Percentiles rank a stretch among this genome's conserved stretches.
Evolutionary conservation across 192 early-diverging fungal species (phyloP).

Genomic region (Backusella morwellensis): DNA sequence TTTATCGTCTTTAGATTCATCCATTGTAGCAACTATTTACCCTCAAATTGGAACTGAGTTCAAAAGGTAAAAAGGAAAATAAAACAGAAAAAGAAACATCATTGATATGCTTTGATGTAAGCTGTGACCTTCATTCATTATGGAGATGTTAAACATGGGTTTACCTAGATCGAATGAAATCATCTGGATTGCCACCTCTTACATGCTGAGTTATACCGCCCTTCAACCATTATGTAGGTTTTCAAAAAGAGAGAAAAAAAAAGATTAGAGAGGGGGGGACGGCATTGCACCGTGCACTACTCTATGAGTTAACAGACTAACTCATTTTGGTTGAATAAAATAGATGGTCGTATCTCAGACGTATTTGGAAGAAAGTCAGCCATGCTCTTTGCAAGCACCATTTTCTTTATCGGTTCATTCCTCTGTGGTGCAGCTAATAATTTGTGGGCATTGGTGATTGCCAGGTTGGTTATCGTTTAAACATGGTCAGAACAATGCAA

Average conservation of each 20-base stretch:
- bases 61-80: slow-evolving; percentile 21
- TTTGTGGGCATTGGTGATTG: slow-evolving; percentile 54
- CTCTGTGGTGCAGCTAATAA: slow-evolving; percentile 62
- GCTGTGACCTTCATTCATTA: too few relatives aligned
- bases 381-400: slow-evolving; percentile 50
- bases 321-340: background rate
- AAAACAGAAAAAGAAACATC: background rate
- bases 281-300: background rate
- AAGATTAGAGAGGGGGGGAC: background rate
- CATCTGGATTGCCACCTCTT: slow-evolving; percentile 82
- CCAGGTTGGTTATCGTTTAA: slow-evolving; percentile 3
- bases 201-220: slow-evolving; percentile 72
- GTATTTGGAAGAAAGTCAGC: slow-evolving; percentile 75
- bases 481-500: too few relatives aligned
- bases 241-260: background rate
- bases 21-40: slow-evolving; percentile 38
- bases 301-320: background rate
- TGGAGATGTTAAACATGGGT: background rate
- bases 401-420: slow-evolving; percentile 68
- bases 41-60: slow-evolving; percentile 40
- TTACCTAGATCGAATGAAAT: slow-evolving; percentile 46
- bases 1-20: slow-evolving; percentile 31
- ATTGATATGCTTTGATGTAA: background rate
- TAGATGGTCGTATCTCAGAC: slow-evolving; percentile 63
- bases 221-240: slow-evolving; percentile 72